Evolutionary conservation across 495 filamentous ascomycete genomes (phyloP).

Genomic region (Melanomma pulvis-pyrius): DNA sequence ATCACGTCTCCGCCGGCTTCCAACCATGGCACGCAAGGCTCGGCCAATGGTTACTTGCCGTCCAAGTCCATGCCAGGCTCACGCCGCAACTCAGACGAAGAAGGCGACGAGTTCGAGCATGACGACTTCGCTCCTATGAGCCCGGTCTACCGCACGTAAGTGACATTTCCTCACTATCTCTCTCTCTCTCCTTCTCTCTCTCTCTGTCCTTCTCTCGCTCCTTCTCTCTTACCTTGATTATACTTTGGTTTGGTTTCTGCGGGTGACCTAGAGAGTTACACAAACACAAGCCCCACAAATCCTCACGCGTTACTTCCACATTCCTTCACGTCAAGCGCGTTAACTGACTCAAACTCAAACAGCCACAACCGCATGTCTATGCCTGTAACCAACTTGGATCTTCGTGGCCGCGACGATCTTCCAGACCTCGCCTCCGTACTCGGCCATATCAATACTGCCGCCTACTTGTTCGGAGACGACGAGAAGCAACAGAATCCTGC

Average conservation of each 20-base stretch:
- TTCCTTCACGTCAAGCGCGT: slow-evolving; percentile 17
- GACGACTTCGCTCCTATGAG: slow-evolving; percentile 59
- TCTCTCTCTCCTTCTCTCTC: slow-evolving; percentile 31
- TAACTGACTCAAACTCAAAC: background rate
- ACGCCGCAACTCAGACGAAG: slow-evolving; percentile 79
- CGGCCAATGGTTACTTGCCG: slow-evolving; percentile 57
- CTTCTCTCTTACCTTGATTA: background rate
- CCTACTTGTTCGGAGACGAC: slow-evolving; percentile 85
- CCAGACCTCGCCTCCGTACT: slow-evolving; percentile 55
- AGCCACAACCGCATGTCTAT: slow-evolving; percentile 88
- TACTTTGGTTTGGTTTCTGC: background rate
- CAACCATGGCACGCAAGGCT: slow-evolving; percentile 45
- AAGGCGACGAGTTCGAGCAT: slow-evolving; percentile 60
- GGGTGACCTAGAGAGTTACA: background rate
- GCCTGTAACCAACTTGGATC: slow-evolving; percentile 63
- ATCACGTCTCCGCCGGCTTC: slow-evolving; percentile 64
- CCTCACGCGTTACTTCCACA: slow-evolving; percentile 6
- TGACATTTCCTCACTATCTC: slow-evolving; percentile 34
- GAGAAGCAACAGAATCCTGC: slow-evolving; percentile 55
- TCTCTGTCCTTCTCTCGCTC: background rate
- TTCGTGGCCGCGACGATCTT: slow-evolving; percentile 53
- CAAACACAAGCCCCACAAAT: slow-evolving; percentile 8
- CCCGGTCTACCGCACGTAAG: slow-evolving; percentile 66
- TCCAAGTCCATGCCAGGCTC: slow-evolving; percentile 87
- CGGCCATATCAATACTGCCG: slow-evolving; percentile 75